Evolutionary conservation across 805 yeast species (phyloP).

Genomic region (Yamadazyma insecticola): DNA sequence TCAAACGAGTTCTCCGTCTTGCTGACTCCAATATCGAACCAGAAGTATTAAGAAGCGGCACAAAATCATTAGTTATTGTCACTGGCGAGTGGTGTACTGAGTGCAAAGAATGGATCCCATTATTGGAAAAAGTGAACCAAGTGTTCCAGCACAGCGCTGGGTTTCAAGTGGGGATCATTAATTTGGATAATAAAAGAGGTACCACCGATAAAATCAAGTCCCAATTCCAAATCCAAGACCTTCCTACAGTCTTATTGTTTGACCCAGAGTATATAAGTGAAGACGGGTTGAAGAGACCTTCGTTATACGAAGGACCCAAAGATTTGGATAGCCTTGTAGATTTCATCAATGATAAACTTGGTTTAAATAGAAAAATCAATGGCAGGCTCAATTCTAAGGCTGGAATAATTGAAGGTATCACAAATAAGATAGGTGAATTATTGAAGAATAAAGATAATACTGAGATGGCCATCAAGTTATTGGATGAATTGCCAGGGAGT

Average conservation of each 20-base stretch:
- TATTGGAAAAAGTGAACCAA: conserved; percentile 41
- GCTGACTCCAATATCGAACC: conserved; percentile 42
- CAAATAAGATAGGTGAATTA: conserved; percentile 4
- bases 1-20: conserved; percentile 5
- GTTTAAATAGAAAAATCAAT: conserved; percentile 24
- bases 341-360: conserved; percentile 24
- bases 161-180: conserved; percentile 9
- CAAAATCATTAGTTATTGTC: conserved; percentile 44
- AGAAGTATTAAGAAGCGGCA: conserved; percentile 27
- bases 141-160: conserved; percentile 35
- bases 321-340: conserved; percentile 17
- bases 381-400: conserved; percentile 28
- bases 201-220: conserved; percentile 39
- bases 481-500: conserved; percentile 3
- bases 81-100: conserved; percentile 60
- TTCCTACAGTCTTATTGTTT: conserved; percentile 56
- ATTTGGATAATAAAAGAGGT: conserved; percentile 39
- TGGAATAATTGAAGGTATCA: conserved; percentile 17
- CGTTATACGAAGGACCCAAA: conserved; percentile 21
- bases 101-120: conserved; percentile 51
- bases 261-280: conserved; percentile 19
- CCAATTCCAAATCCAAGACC: conserved; percentile 38
- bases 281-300: conserved; percentile 18
- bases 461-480: conserved; percentile 4
- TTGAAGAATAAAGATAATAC: conserved; percentile 11